Percentiles rank a stretch among this genome's conserved stretches.
Conservation (phyloP, 306 rosid genomes). For the Lagenaria siceraria region DNA sequence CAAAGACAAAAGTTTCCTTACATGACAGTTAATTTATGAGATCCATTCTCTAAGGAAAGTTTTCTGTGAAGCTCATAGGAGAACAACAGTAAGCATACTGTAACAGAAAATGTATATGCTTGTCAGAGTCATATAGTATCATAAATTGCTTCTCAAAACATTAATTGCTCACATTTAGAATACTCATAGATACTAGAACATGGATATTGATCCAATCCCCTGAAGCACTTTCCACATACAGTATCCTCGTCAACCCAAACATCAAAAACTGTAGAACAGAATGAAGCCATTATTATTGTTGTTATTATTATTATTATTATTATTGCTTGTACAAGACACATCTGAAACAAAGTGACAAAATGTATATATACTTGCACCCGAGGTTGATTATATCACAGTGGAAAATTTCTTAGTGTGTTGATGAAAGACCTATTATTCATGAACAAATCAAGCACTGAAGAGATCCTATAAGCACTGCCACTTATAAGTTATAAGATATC, state of each 20-base stretch:
- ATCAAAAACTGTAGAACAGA: constrained; percentile 32
- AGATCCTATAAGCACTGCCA: not conserved
- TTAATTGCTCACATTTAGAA: constrained; percentile 54
- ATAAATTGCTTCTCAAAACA: constrained; percentile 3
- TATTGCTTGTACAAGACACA: not conserved
- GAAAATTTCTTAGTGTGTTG: not conserved
- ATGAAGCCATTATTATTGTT: not conserved
- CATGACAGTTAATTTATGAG: constrained; percentile 48
- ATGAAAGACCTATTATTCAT: not conserved
- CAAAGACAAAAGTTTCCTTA: constrained; percentile 23
- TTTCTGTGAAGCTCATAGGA: constrained; percentile 68
- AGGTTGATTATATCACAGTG: not conserved
- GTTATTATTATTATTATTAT: not conserved
- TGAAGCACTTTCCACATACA: constrained; percentile 51
- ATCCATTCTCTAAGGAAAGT: constrained; percentile 36
- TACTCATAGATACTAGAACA: constrained; percentile 61
- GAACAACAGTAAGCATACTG: constrained; percentile 65
- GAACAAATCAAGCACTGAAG: not conserved
- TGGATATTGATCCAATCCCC: constrained; percentile 41
- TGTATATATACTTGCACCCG: not conserved
- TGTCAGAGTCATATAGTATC: not conserved
- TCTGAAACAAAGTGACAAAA: not conserved
- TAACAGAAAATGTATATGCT: constrained; percentile 4
- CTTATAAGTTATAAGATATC: not conserved
- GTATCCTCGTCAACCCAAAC: constrained; percentile 49